Base-by-base conservation (phyloP, 371 early-diverging fungal species). In the Mortierella sp. region DNA sequence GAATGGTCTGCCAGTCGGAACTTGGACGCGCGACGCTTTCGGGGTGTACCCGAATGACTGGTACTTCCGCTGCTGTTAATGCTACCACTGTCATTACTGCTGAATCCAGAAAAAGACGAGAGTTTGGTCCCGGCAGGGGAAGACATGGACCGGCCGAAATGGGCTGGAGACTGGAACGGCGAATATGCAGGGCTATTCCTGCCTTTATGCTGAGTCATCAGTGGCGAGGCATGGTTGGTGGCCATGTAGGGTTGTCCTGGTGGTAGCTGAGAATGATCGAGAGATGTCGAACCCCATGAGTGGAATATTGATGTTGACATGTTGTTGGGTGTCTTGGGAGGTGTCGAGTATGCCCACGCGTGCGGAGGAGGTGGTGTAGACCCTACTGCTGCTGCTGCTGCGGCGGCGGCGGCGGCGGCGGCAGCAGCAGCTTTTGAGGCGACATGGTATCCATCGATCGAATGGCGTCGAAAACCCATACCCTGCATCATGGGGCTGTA, bases 211-310 rank as follows among this genome's bases (percentile, higher is more conserved):
- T 43, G 52, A 44, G 2, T 43, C 8, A 31, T 44, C 41, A 31
- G 66, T 45, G n/a, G 71, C 8, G 65, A 24, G 1, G 39, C 16
- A 34, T 10, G 22, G 34, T 34, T 47, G 14, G 76, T 44, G 1
- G 72, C 64, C 68, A 80, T 72, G 37, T 41, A 70, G 22, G 76
- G 80, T 31, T 80, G 80, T 22, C 76, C 73, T 14, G 73, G 76
- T 22, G 80, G 76, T 16, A 70, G 45, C 22, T 76, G 76, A 13
- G 58, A 29, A 19, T 40, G 41, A 29, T 55, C 61, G 11, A 39
- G 71, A 39, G 65, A 19, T 37, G 66, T 10, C 53, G 73, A 34
- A 5, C 52, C 26, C 37, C 39, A 2, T 45, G 43, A 7, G 10
- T 31, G 66, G 58, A 58, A 58, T 19, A 7, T 58, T 31, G 58